phyloP scores from a whole-genome alignment of 306 rosid genomes.

The Pyrus communis region DNA sequence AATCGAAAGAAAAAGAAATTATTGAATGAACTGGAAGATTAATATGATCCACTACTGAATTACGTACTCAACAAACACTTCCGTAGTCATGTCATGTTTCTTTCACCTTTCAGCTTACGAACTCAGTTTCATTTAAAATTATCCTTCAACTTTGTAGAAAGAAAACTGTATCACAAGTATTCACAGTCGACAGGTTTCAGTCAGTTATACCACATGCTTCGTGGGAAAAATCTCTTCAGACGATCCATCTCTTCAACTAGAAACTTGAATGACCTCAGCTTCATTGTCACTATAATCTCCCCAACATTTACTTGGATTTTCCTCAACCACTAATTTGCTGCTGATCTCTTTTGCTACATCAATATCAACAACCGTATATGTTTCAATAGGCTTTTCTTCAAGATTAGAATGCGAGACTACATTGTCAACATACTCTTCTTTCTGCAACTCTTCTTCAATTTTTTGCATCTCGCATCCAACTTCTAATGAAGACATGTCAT shows the following conservation, averaged over 20 bases:
- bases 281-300: constrained; percentile 92
- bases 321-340: constrained; percentile 30
- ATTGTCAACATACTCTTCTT: constrained; percentile 29
- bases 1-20: constrained; percentile 20
- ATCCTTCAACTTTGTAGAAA: constrained; percentile 11
- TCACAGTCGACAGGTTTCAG: constrained; percentile 26
- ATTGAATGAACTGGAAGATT: constrained; percentile 1
- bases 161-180: constrained; percentile 20
- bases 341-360: constrained; percentile 26
- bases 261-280: constrained; percentile 53
- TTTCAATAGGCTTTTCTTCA: constrained; percentile 44
- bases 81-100: constrained; percentile 22
- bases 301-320: constrained; percentile 64
- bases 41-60: constrained; percentile 15
- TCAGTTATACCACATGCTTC: constrained; percentile 17
- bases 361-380: constrained; percentile 17
- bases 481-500: constrained; percentile 28
- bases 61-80: constrained; percentile 24
- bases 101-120: constrained; percentile 27
- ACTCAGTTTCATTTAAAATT: constrained; percentile 8
- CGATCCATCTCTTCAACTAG: constrained; percentile 31
- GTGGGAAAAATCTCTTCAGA: constrained; percentile 15
- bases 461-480: constrained; percentile 32
- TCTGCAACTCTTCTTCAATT: constrained; percentile 35
- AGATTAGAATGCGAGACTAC: constrained; percentile 18